Base-by-base conservation (phyloP, 495 filamentous ascomycete species). In the Lophiostoma macrostomum region DNA sequence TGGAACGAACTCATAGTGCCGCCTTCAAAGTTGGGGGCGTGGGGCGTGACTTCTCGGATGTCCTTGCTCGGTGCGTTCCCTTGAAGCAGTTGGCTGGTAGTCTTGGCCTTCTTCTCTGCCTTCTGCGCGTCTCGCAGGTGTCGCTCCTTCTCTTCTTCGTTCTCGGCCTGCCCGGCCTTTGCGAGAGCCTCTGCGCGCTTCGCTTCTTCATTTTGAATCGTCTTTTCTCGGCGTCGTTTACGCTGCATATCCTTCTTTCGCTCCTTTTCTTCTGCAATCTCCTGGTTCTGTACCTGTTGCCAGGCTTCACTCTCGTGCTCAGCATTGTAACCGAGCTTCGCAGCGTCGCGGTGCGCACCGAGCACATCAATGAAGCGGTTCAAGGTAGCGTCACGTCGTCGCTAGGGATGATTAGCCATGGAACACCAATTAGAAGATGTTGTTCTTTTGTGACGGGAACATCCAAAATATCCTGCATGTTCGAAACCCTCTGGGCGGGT, bases 171-270 rank as follows among this genome's bases (percentile, higher is more conserved):
- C 46, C 81, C 78, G 1, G 90, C 90, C 45, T 85, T 84, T 41
- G 81, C 76, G 39, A 94, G 74, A 4, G 89, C 90, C 53, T 91
- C 84, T 8, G 84, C 76, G 57, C 91, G 87, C 71, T 95, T 91
- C 61, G 90, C 84, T 63, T 88, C 80, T 36, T 91, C 90, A 50
- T 83, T 77, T 12, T 87, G 85, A 66, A 96, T 85, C 10, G 93
- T 95, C 71, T 96, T 96, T 67, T 98, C 93, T 16, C 93, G 82
- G n/a, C 93, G 84, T 20, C 93, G 83, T 73, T 96, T 97, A 20
- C 94, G 85, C 64, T 99, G 93, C 87, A 96, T 95, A 57, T 97
- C 93, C 73, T 99, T 99, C 77, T 99, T 99, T 23, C 94, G 88
- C 70, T 97, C 94, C 68, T 97, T 99, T 67, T 99, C 93, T 40